Evolutionary conservation across 306 rosid genomes (phyloP).

Genomic region (Cercis canadensis): DNA sequence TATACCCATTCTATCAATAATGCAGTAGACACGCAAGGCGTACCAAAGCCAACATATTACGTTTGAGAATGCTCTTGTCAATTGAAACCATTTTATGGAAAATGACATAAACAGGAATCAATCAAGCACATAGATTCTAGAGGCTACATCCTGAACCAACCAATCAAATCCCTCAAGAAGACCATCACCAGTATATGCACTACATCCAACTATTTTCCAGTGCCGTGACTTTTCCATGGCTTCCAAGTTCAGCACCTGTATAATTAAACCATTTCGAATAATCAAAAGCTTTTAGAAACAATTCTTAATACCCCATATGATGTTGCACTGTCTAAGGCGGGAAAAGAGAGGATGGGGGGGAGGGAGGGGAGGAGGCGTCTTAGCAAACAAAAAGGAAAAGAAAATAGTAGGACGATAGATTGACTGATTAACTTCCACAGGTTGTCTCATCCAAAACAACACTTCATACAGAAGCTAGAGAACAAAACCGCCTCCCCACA

Average conservation of each 20-base stretch:
- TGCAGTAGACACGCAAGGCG: not conserved
- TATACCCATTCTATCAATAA: not conserved
- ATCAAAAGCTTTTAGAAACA: not conserved
- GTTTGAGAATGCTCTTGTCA: constrained; percentile 11
- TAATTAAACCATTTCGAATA: constrained; percentile 10
- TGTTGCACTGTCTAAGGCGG: not conserved
- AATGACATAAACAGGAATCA: constrained; percentile 15
- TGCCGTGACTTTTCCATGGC: constrained; percentile 79
- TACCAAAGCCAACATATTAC: constrained; percentile 4
- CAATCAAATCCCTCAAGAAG: constrained; percentile 85
- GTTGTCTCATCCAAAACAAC: too few relatives aligned
- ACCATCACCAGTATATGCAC: constrained; percentile 81
- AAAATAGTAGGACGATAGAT: not conserved
- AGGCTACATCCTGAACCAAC: constrained; percentile 90
- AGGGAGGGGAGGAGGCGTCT: not conserved
- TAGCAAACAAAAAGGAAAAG: not conserved
- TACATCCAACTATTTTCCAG: constrained; percentile 84
- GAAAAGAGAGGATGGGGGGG: not conserved
- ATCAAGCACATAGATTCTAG: constrained; percentile 78
- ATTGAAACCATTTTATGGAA: constrained; percentile 24
- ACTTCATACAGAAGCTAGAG: too few relatives aligned
- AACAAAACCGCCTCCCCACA: too few relatives aligned
- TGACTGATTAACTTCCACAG: not conserved
- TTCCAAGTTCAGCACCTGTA: constrained; percentile 79
- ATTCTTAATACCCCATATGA: not conserved